Evolutionary conservation across 768 basidiomycete genomes (phyloP).

Genomic region (Lentinula edodes): DNA sequence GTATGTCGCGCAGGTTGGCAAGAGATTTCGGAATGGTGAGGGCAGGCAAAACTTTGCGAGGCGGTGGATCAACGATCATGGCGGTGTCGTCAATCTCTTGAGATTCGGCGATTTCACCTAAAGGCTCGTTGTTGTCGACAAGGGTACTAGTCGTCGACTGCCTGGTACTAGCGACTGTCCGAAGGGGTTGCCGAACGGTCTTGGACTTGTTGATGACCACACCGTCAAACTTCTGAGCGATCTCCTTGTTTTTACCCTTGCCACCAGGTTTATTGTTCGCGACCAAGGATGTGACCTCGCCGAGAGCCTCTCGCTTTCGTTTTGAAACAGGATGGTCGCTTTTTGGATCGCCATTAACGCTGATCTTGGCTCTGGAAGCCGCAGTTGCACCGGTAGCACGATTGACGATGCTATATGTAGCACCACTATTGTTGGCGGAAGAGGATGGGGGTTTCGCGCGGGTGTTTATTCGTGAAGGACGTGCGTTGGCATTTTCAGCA

Average conservation of each 20-base stretch:
- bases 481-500: slow-evolving; percentile 67
- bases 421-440: slow-evolving; percentile 23
- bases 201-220: slow-evolving; percentile 38
- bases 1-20: slow-evolving; percentile 22
- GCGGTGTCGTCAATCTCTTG: slow-evolving; percentile 24
- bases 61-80: slow-evolving; percentile 8
- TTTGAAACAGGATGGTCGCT: slow-evolving; percentile 49
- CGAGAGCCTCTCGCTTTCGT: slow-evolving; percentile 71
- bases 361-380: slow-evolving; percentile 30
- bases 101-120: slow-evolving; percentile 21
- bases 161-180: slow-evolving; percentile 25
- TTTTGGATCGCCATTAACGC: slow-evolving; percentile 35
- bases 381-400: slow-evolving; percentile 30
- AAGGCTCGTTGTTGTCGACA: slow-evolving; percentile 15
- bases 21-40: slow-evolving; percentile 10
- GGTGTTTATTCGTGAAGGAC: slow-evolving; percentile 51
- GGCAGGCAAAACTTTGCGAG: not conserved
- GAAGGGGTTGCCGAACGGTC: slow-evolving; percentile 30
- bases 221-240: slow-evolving; percentile 39
- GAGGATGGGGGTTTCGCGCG: slow-evolving; percentile 55
- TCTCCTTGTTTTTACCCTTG: slow-evolving; percentile 47
- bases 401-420: slow-evolving; percentile 27
- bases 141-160: slow-evolving; percentile 15
- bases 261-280: slow-evolving; percentile 26
- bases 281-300: slow-evolving; percentile 54